Evolutionary conservation across 441 rosid genomes (phyloP).

Genomic region (Gossypium davidsonii): DNA sequence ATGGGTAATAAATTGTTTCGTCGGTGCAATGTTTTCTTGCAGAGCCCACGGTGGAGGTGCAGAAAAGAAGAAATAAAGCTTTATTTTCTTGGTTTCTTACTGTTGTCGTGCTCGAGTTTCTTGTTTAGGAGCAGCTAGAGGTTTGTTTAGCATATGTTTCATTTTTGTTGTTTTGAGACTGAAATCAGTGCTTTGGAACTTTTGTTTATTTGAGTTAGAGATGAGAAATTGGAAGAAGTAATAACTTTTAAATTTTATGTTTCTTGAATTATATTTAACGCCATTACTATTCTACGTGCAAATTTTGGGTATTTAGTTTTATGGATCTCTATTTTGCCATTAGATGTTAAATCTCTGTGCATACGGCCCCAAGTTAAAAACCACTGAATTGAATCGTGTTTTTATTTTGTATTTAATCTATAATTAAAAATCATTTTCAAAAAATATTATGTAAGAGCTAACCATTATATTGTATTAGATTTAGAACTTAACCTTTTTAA

Average conservation of each 20-base stretch:
- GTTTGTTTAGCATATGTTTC: conserved; percentile 14
- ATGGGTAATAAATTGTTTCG: conserved; percentile 13
- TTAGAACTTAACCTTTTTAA: too few relatives aligned
- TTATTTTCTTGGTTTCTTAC: not conserved
- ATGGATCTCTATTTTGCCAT: too few relatives aligned
- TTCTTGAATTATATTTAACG: not conserved
- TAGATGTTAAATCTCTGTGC: too few relatives aligned
- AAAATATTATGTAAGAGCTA: too few relatives aligned
- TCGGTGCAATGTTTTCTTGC: conserved; percentile 5
- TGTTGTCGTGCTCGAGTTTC: not conserved
- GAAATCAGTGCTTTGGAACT: not conserved
- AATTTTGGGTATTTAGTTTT: not conserved
- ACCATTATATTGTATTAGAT: too few relatives aligned
- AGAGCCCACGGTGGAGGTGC: conserved; percentile 47
- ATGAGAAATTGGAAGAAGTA: conserved; percentile 7
- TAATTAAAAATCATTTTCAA: too few relatives aligned
- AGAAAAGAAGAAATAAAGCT: conserved; percentile 52
- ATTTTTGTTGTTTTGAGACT: not conserved
- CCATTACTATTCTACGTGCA: not conserved
- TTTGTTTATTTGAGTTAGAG: conserved; percentile 9
- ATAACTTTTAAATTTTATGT: not conserved
- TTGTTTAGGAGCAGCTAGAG: not conserved
- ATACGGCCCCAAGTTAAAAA: too few relatives aligned
- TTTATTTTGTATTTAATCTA: too few relatives aligned
- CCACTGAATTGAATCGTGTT: too few relatives aligned